Percentiles rank a stretch among this genome's conserved stretches.
phyloP scores from a whole-genome alignment of 108 stramenopile species.

The Heterococcus sp. region DNA sequence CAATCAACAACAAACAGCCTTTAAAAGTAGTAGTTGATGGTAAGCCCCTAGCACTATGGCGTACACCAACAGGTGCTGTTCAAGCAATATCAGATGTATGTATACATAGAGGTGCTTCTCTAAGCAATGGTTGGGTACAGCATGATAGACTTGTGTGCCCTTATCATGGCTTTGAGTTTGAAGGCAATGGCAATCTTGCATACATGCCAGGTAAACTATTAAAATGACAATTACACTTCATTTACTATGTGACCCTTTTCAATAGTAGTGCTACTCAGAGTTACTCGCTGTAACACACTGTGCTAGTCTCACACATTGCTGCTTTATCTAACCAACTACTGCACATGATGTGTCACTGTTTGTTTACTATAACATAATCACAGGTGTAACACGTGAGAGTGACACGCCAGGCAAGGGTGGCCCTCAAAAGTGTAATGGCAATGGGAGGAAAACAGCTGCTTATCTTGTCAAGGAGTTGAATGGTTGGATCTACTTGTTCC shows the following conservation, averaged over 20 bases:
- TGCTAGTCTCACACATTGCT: no score
- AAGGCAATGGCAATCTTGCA: constrained; percentile 18
- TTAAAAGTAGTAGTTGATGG: constrained; percentile 29
- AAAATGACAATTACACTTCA: no score
- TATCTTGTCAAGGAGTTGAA: constrained; percentile 19
- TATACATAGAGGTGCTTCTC: constrained; percentile 38
- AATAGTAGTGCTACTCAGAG: no score
- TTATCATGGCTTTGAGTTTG: constrained; percentile 47
- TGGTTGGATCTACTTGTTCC: constrained; percentile 44
- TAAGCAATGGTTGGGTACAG: constrained; percentile 33
- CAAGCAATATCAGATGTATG: constrained; percentile 38
- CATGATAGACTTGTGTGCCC: constrained; percentile 33
- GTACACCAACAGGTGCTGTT: constrained; percentile 10
- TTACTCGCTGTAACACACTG: no score
- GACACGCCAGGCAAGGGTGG: no score
- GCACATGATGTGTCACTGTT: no score
- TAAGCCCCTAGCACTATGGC: constrained; percentile 30
- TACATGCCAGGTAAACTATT: constrained; percentile 48
- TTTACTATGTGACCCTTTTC: no score
- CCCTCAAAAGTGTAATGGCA: background rate
- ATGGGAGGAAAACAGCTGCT: constrained; percentile 8
- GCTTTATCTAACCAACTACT: no score
- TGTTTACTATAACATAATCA: no score
- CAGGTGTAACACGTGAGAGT: no score
- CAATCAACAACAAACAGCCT: background rate